Conservation (phyloP, 148 eudicot genomes). For the Suaeda aralocaspica region DNA sequence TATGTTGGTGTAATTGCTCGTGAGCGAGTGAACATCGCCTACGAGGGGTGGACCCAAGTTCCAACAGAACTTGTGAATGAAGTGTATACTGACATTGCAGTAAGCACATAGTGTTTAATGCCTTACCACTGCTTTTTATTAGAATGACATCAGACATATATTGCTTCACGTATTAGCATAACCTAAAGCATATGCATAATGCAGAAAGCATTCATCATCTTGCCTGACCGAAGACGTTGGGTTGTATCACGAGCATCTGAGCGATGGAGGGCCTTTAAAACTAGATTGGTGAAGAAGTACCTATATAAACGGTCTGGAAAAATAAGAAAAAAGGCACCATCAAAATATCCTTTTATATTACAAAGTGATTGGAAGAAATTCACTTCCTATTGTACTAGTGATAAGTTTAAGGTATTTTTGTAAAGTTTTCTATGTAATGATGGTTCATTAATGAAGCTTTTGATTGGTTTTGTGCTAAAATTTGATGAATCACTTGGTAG, state of each 20-base stretch:
- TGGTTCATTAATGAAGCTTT: neutral
- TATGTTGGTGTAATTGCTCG: slow-evolving; percentile 11
- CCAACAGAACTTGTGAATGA: neutral
- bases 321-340: slow-evolving; percentile 8
- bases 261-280: slow-evolving; percentile 8
- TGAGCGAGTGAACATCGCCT: slow-evolving; percentile 7
- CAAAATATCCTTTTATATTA: neutral
- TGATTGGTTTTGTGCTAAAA: neutral
- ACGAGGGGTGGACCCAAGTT: slow-evolving; percentile 1
- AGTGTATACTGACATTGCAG: neutral
- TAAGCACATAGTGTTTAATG: neutral
- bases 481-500: neutral
- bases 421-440: neutral
- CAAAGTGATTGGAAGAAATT: slow-evolving; percentile 13
- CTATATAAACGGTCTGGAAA: neutral
- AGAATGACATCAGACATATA: neutral
- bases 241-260: neutral
- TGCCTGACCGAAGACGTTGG: neutral
- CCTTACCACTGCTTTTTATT: neutral
- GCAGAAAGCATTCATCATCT: neutral
- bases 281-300: slow-evolving; percentile 2
- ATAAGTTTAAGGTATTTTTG: slow-evolving; percentile 7
- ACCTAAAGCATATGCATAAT: neutral
- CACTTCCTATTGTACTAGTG: neutral
- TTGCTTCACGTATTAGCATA: neutral